Evolutionary conservation across 2,329 filamentous ascomycete species (phyloP).

Genomic region (Hypoxylon sp.): DNA sequence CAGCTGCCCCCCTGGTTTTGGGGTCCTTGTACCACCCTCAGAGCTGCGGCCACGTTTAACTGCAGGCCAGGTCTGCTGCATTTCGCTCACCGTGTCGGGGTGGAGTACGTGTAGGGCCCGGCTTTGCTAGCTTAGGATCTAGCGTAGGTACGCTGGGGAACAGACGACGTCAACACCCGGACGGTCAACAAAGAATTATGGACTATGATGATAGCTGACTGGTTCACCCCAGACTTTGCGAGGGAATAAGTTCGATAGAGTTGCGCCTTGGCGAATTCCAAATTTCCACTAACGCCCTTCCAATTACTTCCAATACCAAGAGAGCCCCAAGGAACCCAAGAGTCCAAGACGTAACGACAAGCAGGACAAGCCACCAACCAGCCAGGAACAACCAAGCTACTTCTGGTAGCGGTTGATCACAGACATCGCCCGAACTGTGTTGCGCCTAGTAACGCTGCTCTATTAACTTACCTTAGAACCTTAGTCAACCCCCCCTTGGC

Average conservation of each 20-base stretch:
- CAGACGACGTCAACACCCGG: constrained; percentile 34
- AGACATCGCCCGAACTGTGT: constrained; percentile 25
- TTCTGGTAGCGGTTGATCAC: constrained; percentile 17
- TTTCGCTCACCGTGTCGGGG: constrained; percentile 23
- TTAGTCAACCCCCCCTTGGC: constrained; percentile 24
- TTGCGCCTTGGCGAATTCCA: constrained; percentile 21
- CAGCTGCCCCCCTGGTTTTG: constrained; percentile 17
- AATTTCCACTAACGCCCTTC: constrained; percentile 8
- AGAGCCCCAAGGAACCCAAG: constrained; percentile 3
- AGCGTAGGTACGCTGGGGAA: constrained; percentile 10
- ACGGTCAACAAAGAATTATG: constrained; percentile 20
- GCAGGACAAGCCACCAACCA: constrained; percentile 19
- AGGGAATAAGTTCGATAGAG: constrained; percentile 12
- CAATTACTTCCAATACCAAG: constrained; percentile 19
- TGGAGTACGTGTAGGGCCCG: constrained; percentile 17
- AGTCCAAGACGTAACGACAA: constrained; percentile 32
- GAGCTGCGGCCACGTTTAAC: constrained; percentile 44
- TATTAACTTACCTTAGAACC: constrained; percentile 11
- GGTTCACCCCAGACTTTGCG: constrained; percentile 4
- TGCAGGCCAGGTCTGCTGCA: constrained; percentile 27
- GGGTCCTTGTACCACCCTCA: constrained; percentile 28
- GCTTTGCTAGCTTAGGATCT: constrained; percentile 12
- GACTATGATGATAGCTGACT: constrained; percentile 7
- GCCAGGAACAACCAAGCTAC: constrained; percentile 30
- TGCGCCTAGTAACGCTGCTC: constrained; percentile 28